Base-by-base conservation (phyloP, 2,329 filamentous ascomycete genomes). In the Penicillium janthinellum region DNA sequence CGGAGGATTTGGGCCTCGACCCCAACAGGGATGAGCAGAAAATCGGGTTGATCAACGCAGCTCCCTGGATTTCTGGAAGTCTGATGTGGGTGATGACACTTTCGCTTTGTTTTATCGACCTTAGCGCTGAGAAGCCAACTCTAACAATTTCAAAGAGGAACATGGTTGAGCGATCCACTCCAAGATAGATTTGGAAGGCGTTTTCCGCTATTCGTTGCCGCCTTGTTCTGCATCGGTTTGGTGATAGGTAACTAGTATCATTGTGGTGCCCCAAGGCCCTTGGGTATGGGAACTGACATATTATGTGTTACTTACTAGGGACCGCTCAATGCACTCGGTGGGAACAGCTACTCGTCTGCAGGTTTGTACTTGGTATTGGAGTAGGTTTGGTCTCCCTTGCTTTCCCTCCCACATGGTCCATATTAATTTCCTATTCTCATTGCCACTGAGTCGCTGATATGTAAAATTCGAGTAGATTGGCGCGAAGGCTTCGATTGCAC, bases 161-260 rank as follows among this genome's bases (percentile, higher is more conserved):
- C 42, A 20, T 69, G 67, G 67, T 22, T 68, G 8, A 68, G 66
- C 34, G 67, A 68, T 44, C 67, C 64, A 17, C 25, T 70, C 4
- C 66, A 68, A 28, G 64, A 67, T 25, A 49, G 7, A 11, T 64
- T 45, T 53, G 67, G 67, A 14, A 52, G 77, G 34, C 71, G 76
- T 3, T 73, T 72, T 2, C 74, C 74, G 0, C 77, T 79, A 25
- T 77, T 78, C 57, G 37, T 78, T 58, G 69, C 71, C 6, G 76
- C 74, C 2, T 54, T 78, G 1, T 71, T 25, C 25, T 25, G 25
- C 5, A 25, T 25, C 25, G 25, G 25, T 25, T 5, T 5, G 25
- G 25, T 25, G 3, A 25, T 25, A 25, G 25, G 25, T 25, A 25
- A 25, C 5, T 25, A 25, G 5, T 25, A 25, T 25, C 25, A 25